Evolutionary conservation across 768 basidiomycete genomes (phyloP).

Genomic region (Rickenella mellea): DNA sequence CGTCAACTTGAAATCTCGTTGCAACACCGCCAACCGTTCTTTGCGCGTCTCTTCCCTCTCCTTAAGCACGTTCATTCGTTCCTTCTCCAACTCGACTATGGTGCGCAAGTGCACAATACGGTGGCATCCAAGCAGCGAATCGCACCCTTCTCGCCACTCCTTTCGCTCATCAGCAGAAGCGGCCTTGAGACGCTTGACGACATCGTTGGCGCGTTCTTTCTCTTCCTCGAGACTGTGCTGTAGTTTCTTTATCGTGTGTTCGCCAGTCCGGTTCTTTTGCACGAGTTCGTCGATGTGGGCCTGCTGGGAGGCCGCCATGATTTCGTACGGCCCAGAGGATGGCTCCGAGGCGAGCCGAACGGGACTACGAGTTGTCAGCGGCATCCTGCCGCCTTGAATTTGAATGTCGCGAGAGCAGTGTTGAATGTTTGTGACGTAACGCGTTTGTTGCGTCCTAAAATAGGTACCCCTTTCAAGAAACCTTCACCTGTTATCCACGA

Average conservation of each 20-base stretch:
- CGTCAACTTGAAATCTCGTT: constrained; percentile 59
- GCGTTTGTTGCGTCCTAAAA: too few species aligned
- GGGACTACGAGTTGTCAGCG: background rate
- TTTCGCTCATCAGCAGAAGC: constrained; percentile 43
- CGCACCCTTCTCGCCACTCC: constrained; percentile 55
- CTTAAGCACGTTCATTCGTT: constrained; percentile 38
- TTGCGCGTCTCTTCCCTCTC: constrained; percentile 43
- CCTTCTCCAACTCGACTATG: constrained; percentile 43
- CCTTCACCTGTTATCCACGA: too few species aligned
- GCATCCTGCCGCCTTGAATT: background rate
- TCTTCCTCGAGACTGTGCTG: constrained; percentile 37
- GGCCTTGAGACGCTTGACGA: constrained; percentile 33
- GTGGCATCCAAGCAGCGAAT: constrained; percentile 52
- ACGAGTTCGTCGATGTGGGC: constrained; percentile 69
- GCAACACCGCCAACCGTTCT: constrained; percentile 50
- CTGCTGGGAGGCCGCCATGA: constrained; percentile 52
- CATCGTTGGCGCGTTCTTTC: constrained; percentile 29
- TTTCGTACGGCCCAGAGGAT: constrained; percentile 25
- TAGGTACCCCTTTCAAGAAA: too few species aligned
- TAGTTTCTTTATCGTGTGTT: constrained; percentile 49
- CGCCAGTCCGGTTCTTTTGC: constrained; percentile 54
- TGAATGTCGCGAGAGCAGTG: background rate
- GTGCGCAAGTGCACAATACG: constrained; percentile 56
- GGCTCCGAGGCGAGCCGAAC: constrained; percentile 1
- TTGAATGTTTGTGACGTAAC: too few species aligned